A percentile compares a stretch with the other conserved stretches of the same genome.
phyloP scores from a whole-genome alignment of 129 eudicot genomes.

The Artemisia argyi region DNA sequence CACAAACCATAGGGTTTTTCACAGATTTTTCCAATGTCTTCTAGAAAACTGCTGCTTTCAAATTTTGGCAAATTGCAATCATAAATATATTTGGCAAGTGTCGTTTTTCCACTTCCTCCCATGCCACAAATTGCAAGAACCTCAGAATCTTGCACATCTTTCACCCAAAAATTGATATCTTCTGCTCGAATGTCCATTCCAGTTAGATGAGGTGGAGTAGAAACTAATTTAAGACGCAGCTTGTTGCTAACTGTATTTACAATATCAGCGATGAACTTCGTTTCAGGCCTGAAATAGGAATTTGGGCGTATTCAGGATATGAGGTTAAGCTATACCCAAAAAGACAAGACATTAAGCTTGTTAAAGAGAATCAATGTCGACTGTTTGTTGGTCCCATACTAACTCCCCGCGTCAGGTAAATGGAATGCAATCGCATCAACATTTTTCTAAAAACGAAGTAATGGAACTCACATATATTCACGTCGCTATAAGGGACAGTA shows the following conservation, averaged over 20 bases:
- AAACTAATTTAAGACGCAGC: conserved; percentile 32
- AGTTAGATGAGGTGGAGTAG: conserved; percentile 36
- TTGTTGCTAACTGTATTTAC: conserved; percentile 33
- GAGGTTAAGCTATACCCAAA: not conserved
- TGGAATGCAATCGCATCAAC: not conserved
- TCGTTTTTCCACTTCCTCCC: conserved; percentile 31
- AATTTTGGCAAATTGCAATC: conserved; percentile 12
- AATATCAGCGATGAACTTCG: conserved; percentile 33
- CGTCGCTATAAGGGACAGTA: not conserved
- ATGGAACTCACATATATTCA: not conserved
- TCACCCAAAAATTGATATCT: conserved; percentile 31
- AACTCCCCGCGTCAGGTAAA: not conserved
- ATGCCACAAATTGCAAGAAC: conserved; percentile 30
- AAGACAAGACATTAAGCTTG: not conserved
- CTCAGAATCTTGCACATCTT: conserved; percentile 27
- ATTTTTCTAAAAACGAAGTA: not conserved
- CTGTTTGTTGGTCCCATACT: not conserved
- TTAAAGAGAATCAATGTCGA: not conserved
- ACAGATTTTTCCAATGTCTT: conserved; percentile 24
- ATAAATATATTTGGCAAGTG: conserved; percentile 17
- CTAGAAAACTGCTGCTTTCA: conserved; percentile 17
- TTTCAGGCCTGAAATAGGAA: conserved; percentile 34
- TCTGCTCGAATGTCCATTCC: conserved; percentile 32
- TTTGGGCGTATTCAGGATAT: not conserved
- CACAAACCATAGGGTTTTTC: conserved; percentile 14